These are phyloP conservation scores for Boletus sp. DNA, from an alignment of 768 basidiomycete genomes.

Conservation along the genomic window DNA sequence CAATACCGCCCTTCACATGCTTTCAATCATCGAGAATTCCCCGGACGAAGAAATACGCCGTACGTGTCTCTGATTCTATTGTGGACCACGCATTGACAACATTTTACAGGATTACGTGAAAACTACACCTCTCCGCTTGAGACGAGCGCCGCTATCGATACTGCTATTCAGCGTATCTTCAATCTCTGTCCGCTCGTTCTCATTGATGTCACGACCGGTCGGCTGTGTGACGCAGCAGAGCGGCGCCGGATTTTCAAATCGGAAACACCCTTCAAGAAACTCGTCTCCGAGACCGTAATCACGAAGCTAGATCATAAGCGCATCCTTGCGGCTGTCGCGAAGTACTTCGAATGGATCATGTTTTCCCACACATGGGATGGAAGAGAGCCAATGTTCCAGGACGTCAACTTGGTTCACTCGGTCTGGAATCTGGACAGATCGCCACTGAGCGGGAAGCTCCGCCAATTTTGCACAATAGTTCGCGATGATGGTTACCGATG, in stretches of 20 bases:
- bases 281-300: neutral
- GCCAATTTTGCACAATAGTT: neutral
- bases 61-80: neutral
- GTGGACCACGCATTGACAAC: neutral
- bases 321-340: neutral
- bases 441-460: neutral
- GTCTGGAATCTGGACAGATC: neutral
- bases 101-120: neutral
- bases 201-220: neutral
- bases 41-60: neutral
- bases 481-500: neutral
- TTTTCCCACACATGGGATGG: neutral
- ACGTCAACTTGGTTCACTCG: no score
- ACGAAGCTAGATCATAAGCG: neutral
- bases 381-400: neutral
- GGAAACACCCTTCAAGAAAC: neutral
- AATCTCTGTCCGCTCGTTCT: no score
- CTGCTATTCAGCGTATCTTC: no score
- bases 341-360: no score
- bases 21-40: neutral
- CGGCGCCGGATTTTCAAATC: slow-evolving; percentile 1
- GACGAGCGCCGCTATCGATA: no score
- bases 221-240: neutral
- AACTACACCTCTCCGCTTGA: neutral
- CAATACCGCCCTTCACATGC: neutral